Conservation (phyloP, 2,329 filamentous ascomycete genomes). For the Meredithiella fracta region DNA sequence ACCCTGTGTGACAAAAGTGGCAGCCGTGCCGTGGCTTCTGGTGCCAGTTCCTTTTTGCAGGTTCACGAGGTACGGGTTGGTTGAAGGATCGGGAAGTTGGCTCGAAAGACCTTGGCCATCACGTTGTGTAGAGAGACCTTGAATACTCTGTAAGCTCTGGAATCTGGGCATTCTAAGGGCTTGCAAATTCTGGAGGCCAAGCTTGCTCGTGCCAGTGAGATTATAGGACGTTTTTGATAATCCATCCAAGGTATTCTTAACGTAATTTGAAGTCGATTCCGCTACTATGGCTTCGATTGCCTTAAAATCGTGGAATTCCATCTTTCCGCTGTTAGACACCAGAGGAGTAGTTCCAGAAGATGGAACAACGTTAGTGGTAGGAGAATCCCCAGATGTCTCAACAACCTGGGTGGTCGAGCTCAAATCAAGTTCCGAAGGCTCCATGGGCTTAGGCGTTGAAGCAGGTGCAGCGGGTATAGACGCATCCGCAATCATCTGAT, state of each 20-base stretch:
- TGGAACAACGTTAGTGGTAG: background rate
- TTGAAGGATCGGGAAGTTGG: slow-evolving; percentile 2
- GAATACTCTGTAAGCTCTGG: background rate
- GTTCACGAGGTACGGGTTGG: slow-evolving; percentile 16
- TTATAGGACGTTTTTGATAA: slow-evolving; percentile 28
- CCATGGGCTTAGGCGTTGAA: slow-evolving; percentile 15
- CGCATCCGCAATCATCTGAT: slow-evolving; percentile 12
- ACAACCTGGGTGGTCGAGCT: slow-evolving; percentile 15
- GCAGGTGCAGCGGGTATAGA: slow-evolving; percentile 9
- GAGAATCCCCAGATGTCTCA: background rate
- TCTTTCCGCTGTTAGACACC: slow-evolving; percentile 14
- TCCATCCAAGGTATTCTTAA: slow-evolving; percentile 28
- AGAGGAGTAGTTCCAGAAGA: slow-evolving; percentile 18
- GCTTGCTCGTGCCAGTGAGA: slow-evolving; percentile 15
- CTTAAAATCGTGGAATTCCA: slow-evolving; percentile 24
- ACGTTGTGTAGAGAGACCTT: background rate
- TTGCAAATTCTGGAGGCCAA: slow-evolving; percentile 8
- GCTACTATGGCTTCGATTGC: slow-evolving; percentile 29
- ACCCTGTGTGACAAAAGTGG: slow-evolving; percentile 6
- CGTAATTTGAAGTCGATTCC: slow-evolving; percentile 29
- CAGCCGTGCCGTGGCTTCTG: slow-evolving; percentile 20
- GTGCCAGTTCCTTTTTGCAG: slow-evolving; percentile 21
- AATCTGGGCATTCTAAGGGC: background rate
- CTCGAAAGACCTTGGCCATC: slow-evolving; percentile 1
- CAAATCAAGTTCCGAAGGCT: slow-evolving; percentile 17